Evolutionary conservation across 2,329 filamentous ascomycete species (phyloP), one percentile per base, ranked within the genome.

Genomic region (Allantophomopsis cytisporea): DNA sequence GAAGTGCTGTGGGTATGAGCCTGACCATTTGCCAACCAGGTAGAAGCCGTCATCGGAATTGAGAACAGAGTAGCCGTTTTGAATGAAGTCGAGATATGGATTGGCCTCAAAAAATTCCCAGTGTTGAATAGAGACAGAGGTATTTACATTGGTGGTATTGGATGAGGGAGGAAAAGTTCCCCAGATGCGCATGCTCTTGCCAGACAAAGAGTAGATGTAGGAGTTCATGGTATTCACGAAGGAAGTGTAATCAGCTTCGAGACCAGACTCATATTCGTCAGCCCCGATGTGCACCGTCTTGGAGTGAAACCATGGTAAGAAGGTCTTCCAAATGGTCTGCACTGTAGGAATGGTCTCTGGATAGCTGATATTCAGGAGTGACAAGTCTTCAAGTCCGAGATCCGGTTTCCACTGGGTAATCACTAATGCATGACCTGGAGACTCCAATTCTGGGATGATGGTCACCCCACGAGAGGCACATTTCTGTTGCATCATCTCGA

Each of bases 371-470:
- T 76, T 74, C 5, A 77, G 54, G 38, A 75, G 4, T 65, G 53
- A 39, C 69, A 63, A 11, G 44, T 50, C 2, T 55, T 50, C 10
- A 73, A 55, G 0, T 64, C 71, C 13, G 7, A 76, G 52, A 43
- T 75, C 62, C 0, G 71, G 71, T 43, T 68, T 71, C 72, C 73
- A 77, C 47, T 76, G 71, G 1, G 68, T 68, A 17, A 77, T 64
- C 5, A 65, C 63, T 1, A 77, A 54, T 1, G 67, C 64, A 43
- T 78, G 73, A 0, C 72, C 73, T 0, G 73, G 73, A 1, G 70
- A 63, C 49, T 78, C 73, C 17, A 77, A 73, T 50, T 77, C 73
- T 0, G 73, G 72, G 4, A 76, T 60, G 1, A 78, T 56, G 1
- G 72, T 74, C 1, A 78, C 65, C 4, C 73, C 73, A 4, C 71